Evolutionary conservation across 1,139 yeast species (phyloP).

Genomic region (Candida mesenterica): DNA sequence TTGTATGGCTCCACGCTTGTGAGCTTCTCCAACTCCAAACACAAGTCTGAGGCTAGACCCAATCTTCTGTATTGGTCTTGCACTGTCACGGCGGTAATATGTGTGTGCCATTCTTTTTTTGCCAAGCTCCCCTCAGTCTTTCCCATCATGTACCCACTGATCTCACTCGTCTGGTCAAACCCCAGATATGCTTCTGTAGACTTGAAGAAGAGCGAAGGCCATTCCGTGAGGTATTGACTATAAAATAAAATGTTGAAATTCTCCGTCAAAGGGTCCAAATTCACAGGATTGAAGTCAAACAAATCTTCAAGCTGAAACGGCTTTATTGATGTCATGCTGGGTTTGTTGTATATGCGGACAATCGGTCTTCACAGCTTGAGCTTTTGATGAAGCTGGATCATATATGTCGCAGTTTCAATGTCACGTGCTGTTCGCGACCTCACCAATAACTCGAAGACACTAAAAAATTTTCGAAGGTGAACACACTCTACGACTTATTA

Average conservation of each 20-base stretch:
- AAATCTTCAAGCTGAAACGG: constrained; percentile 89
- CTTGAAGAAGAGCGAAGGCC: constrained; percentile 92
- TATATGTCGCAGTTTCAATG: no score
- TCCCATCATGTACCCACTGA: constrained; percentile 90
- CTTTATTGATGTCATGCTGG: constrained; percentile 77
- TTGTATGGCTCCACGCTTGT: constrained; percentile 66
- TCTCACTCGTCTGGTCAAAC: constrained; percentile 23
- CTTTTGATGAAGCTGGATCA: no score
- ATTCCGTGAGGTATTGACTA: constrained; percentile 72
- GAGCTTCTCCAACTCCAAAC: constrained; percentile 67
- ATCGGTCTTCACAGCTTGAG: no score
- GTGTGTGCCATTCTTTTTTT: constrained; percentile 89
- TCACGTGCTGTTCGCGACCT: constrained; percentile 40
- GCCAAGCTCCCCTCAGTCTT: constrained; percentile 78
- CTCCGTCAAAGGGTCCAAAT: constrained; percentile 86
- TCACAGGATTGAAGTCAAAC: constrained; percentile 67
- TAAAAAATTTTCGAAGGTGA: background rate
- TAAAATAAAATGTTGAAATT: constrained; percentile 85
- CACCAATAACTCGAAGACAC: no score
- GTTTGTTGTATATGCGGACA: no score
- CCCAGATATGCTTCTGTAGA: constrained; percentile 32
- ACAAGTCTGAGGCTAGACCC: constrained; percentile 78
- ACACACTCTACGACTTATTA: background rate
- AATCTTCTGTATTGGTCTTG: constrained; percentile 79
- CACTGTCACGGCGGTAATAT: constrained; percentile 93